Conservation (phyloP, 83 land plant species). For the Isoetes engelmannii region DNA sequence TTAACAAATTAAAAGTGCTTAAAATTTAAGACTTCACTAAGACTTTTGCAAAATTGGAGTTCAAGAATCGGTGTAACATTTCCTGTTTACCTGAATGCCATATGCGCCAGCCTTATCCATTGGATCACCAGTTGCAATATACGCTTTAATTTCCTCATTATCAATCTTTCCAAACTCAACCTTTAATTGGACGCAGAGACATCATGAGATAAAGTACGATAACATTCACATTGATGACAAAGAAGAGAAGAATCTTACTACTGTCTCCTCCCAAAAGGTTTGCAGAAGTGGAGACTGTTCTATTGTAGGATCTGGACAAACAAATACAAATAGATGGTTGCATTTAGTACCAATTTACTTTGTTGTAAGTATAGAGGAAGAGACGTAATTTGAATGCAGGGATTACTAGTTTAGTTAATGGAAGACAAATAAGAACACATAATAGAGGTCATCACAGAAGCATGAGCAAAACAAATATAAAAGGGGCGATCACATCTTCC, state of each 20-base stretch:
- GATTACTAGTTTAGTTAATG: too few species aligned
- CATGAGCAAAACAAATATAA: too few species aligned
- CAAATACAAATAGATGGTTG: too few species aligned
- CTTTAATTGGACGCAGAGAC: conserved; percentile 8
- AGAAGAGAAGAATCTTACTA: conserved; percentile 17
- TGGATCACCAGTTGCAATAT: conserved; percentile 40
- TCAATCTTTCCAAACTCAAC: conserved; percentile 43
- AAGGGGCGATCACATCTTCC: too few species aligned
- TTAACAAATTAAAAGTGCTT: not conserved
- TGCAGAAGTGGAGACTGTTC: conserved; percentile 32
- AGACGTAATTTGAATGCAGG: too few species aligned
- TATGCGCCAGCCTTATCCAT: conserved; percentile 54
- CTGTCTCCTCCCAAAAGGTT: conserved; percentile 44
- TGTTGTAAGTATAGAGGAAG: too few species aligned
- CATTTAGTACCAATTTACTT: too few species aligned
- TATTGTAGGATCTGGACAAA: conserved; percentile 20
- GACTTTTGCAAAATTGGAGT: not conserved
- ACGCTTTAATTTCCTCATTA: conserved; percentile 36
- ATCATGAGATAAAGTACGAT: too few species aligned
- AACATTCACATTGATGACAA: too few species aligned
- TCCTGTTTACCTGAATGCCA: conserved; percentile 39
- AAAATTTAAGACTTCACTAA: not conserved
- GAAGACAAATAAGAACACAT: too few species aligned
- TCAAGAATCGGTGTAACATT: not conserved
- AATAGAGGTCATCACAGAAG: too few species aligned